Base-by-base conservation (phyloP, 805 yeast genomes). In the Saccharomyces paradoxus region DNA sequence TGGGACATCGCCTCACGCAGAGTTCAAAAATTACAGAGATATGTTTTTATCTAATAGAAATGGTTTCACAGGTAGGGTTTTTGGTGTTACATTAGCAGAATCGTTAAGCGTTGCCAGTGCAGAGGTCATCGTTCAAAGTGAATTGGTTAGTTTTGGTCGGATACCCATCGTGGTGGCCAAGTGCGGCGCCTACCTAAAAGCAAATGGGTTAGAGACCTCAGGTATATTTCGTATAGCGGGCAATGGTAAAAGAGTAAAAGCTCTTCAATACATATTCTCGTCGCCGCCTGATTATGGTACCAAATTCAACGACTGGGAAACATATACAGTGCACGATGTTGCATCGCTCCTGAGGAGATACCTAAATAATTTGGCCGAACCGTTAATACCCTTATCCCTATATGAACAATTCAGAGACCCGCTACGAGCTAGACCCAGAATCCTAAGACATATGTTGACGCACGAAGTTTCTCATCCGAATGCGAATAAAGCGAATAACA, bases 141-240 rank as follows among this genome's bases (percentile, higher is more conserved):
- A 83, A 28, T 80, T 83, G 55, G 80, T 87, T 31, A 82, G 84
- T 50, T 94, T 89, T 67, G 99, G 98, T 24, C 77, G 83, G 52
- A 88, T 94, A 21, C 99, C 99, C 0, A 80, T 89, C 17, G 86
- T 94, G 13, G 95, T 94, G n/a, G 98, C 97, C 14, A 87, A 89
- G 61, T 92, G 99, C 72, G 97, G 98, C 0, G 84, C 87, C 0
- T 91, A 73, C 64, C 72, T 94, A 56, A 92, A 94, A 65, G 81
- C 81, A 49, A 82, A 88, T 58, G 96, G 86, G 2, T 74, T 89
- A 31, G 80, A 81, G 31, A 85, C 87, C 0, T 94, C 92, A 68
- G 99, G 99, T 5, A 88, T 94, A 3, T 94, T 94, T 68, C 77
- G 99, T 56, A 87, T 94, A 1, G 94, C 95, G 0, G 99, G 99